phyloP scores from a whole-genome alignment of 2,329 filamentous ascomycete genomes.

The Lachnellula arida region DNA sequence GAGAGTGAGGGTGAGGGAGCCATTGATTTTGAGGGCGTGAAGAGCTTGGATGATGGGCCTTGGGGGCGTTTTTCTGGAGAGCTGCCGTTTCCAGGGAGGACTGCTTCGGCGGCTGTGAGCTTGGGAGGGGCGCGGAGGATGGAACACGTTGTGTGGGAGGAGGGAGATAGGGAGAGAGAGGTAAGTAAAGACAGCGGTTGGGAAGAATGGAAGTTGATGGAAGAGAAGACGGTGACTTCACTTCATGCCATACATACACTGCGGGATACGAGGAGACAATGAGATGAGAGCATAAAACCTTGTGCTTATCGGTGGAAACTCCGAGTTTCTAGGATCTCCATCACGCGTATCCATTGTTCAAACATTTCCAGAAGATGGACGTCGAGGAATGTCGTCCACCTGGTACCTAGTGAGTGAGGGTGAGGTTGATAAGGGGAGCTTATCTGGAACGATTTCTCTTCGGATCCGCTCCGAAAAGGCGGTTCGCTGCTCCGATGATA shows the following conservation, averaged over 20 bases:
- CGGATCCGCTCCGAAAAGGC: conserved; percentile 1
- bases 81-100: conserved; percentile 47
- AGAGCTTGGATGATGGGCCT: conserved; percentile 31
- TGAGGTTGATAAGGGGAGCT: not conserved
- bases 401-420: not conserved
- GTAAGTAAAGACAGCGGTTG: not conserved
- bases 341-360: not conserved
- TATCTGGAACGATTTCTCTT: not conserved
- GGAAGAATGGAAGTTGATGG: not conserved
- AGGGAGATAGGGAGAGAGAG: not conserved
- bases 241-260: not conserved
- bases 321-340: not conserved
- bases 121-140: conserved; percentile 26
- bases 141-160: conserved; percentile 13
- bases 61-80: conserved; percentile 31
- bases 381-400: no score
- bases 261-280: not conserved
- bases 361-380: no score
- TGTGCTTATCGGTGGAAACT: not conserved
- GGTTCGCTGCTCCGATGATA: conserved; percentile 2
- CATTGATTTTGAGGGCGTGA: conserved; percentile 39
- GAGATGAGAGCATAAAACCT: not conserved
- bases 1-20: conserved; percentile 28
- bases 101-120: conserved; percentile 39
- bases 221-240: not conserved